Base-by-base conservation (phyloP, 1,284 basidiomycete species). In the Ganoderma sinense region DNA sequence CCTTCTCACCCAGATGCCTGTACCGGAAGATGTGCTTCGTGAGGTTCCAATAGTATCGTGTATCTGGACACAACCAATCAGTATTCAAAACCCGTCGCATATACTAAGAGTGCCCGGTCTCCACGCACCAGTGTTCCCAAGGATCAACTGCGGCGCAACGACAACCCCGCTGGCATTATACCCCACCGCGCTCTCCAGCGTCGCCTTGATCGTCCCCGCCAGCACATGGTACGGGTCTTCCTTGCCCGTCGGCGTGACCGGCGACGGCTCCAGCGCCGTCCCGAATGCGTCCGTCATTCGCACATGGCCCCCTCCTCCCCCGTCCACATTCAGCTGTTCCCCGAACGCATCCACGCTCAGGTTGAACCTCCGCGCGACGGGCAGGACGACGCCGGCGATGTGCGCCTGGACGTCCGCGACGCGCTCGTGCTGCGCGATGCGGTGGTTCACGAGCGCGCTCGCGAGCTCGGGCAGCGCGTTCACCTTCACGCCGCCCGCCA, bases 401-500 rank as follows among this genome's bases (percentile, higher is more conserved):
- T 78, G 84, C 2, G 78, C 70, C 70, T 84, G 78, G n/a, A 87
- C 79, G 3, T 80, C 83, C 0, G 76, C 74, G 11, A 88, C 81
- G 0, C 85, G 84, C 63, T 85, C 82, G 58, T 84, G 79, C 48
- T 84, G 82, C 29, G 84, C 84, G 66, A 87, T 84, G n/a, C 85
- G 82, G 71, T 86, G 87, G 74, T 91, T 90, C 66, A 91, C 78
- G 3, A 87, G 79, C 1, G 87, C 86, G 64, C 78, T 81, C 0
- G 83, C 86, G 26, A 80, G 80, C 77, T 90, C 89, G 0, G 89
- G 89, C 6, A 90, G 82, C 5, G 88, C 78, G 65, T 79, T 79
- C 64, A 84, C 82, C 80, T 94, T 93, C 55, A 92, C 88, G 20
- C 92, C 92, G 2, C 91, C 92, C 8, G 82, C 76, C 53, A 93